Conservation (phyloP, 192 early-diverging fungal genomes). For the Coemansia sp. region DNA sequence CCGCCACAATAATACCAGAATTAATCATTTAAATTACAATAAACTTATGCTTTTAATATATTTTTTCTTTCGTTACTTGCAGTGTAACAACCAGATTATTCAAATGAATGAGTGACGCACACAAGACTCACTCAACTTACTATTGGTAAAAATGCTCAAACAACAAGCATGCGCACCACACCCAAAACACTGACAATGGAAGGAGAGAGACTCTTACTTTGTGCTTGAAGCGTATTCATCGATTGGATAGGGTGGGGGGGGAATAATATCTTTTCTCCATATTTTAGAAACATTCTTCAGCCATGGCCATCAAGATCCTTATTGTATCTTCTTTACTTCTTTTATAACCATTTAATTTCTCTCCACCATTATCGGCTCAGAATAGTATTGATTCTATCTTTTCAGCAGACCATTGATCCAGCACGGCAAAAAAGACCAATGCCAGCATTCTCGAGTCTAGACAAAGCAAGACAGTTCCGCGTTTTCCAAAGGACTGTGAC, state of each 20-base stretch:
- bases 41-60: too few relatives aligned
- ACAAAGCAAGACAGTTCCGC: constrained; percentile 25
- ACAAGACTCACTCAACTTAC: too few relatives aligned
- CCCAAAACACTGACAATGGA: too few relatives aligned
- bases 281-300: neutral
- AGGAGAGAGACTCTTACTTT: too few relatives aligned
- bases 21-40: neutral
- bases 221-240: too few relatives aligned
- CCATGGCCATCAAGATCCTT: neutral
- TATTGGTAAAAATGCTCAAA: too few relatives aligned
- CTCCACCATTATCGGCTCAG: neutral
- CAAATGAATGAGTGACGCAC: too few relatives aligned
- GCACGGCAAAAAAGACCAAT: constrained; percentile 4
- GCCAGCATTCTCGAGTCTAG: constrained; percentile 38
- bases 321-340: neutral
- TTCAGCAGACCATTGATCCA: neutral
- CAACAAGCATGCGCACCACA: too few relatives aligned
- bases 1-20: neutral
- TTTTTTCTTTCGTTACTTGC: too few relatives aligned
- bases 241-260: too few relatives aligned
- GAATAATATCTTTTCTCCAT: neutral
- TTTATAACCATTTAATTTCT: neutral
- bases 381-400: neutral
- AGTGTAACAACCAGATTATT: too few relatives aligned
- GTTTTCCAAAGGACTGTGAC: constrained; percentile 17